phyloP scores from a whole-genome alignment of 805 yeast species.

The Hanseniaspora valbyensis region DNA sequence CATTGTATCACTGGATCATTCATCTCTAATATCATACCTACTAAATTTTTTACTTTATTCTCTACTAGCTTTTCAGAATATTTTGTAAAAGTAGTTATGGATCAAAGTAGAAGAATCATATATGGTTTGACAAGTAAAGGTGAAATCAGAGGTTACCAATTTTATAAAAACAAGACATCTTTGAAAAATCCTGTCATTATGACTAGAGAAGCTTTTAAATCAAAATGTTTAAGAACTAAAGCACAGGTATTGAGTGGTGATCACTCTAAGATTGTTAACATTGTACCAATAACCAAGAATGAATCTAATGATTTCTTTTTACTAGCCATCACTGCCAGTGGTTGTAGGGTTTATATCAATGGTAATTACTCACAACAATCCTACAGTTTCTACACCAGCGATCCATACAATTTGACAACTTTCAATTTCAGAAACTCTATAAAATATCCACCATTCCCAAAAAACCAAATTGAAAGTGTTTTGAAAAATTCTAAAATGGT shows the following conservation, averaged over 20 bases:
- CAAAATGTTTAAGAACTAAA: slow-evolving; percentile 36
- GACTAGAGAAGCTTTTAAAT: slow-evolving; percentile 32
- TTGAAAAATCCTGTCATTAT: slow-evolving; percentile 35
- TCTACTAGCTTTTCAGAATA: slow-evolving; percentile 17
- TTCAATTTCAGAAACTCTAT: slow-evolving; percentile 33
- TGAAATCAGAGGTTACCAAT: slow-evolving; percentile 64
- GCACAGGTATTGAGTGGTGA: slow-evolving; percentile 48
- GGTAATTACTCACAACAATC: slow-evolving; percentile 31
- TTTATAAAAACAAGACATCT: slow-evolving; percentile 33
- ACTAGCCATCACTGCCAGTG: slow-evolving; percentile 69
- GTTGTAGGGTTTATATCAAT: slow-evolving; percentile 60
- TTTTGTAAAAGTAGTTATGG: slow-evolving; percentile 55
- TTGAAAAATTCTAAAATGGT: slow-evolving; percentile 18
- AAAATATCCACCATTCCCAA: slow-evolving; percentile 55
- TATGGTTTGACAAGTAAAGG: slow-evolving; percentile 78
- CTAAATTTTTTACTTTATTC: slow-evolving; percentile 25
- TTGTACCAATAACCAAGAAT: slow-evolving; percentile 38
- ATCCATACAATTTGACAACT: neutral
- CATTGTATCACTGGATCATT: slow-evolving; percentile 68
- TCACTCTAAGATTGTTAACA: slow-evolving; percentile 48
- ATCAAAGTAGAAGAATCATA: slow-evolving; percentile 62
- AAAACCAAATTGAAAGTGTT: slow-evolving; percentile 19
- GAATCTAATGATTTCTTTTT: slow-evolving; percentile 64
- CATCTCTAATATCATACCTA: slow-evolving; percentile 43
- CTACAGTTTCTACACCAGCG: neutral